phyloP scores from a whole-genome alignment of 495 filamentous ascomycete genomes.

The Umbilicaria muhlenbergii region DNA sequence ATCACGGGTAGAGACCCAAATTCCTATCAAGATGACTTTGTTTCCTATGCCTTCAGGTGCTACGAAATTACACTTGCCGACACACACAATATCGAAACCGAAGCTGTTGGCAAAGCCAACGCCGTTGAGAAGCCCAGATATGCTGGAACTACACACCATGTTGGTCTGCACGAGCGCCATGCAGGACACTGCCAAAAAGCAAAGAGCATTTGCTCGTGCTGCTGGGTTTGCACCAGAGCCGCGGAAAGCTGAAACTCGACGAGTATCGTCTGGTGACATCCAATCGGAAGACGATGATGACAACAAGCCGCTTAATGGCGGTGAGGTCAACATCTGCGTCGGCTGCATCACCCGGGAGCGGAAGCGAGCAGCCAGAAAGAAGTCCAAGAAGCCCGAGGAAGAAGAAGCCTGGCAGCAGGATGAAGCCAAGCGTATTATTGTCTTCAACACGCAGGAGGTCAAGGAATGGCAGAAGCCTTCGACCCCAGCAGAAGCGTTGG shows the following conservation, averaged over 20 bases:
- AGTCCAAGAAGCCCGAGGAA: slow-evolving; percentile 72
- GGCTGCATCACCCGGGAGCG: slow-evolving; percentile 74
- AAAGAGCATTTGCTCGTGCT: slow-evolving; percentile 54
- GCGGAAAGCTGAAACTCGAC: slow-evolving; percentile 16
- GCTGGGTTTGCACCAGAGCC: slow-evolving; percentile 9
- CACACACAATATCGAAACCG: slow-evolving; percentile 78
- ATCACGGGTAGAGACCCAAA: slow-evolving; percentile 90
- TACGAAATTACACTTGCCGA: slow-evolving; percentile 68
- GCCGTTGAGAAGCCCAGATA: slow-evolving; percentile 45
- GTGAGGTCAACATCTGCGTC: slow-evolving; percentile 68
- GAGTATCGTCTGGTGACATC: slow-evolving; percentile 18
- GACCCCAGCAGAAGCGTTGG: slow-evolving; percentile 5
- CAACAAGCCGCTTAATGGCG: slow-evolving; percentile 63
- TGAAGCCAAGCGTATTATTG: slow-evolving; percentile 66
- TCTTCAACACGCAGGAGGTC: slow-evolving; percentile 87
- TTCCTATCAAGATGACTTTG: slow-evolving; percentile 62
- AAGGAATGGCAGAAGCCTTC: slow-evolving; percentile 63
- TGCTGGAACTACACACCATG: slow-evolving; percentile 62
- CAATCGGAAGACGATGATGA: slow-evolving; percentile 30
- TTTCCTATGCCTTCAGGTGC: slow-evolving; percentile 55
- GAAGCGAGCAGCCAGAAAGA: slow-evolving; percentile 80
- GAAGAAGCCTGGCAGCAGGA: slow-evolving; percentile 62
- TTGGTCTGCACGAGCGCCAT: slow-evolving; percentile 92
- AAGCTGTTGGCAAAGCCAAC: slow-evolving; percentile 63
- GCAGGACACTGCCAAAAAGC: slow-evolving; percentile 45